Percentiles rank a stretch among this genome's conserved stretches.
Evolutionary conservation across 2,329 filamentous ascomycete species (phyloP).

Genomic region (Penicillium sp.): DNA sequence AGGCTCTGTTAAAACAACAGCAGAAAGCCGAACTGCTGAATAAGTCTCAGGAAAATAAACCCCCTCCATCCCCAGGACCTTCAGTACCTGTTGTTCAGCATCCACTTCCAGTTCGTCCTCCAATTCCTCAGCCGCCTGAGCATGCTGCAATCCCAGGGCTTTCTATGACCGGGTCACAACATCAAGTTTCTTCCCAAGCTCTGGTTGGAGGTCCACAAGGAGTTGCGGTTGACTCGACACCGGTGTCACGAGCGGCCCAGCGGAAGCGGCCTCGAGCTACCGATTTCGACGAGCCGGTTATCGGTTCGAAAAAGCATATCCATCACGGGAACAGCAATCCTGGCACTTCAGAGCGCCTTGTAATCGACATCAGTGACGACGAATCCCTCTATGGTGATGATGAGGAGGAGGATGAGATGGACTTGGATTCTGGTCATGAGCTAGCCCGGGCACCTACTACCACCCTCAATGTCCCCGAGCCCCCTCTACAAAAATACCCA

Average conservation of each 20-base stretch:
- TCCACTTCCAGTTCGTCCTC: conserved; percentile 40
- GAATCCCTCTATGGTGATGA: conserved; percentile 46
- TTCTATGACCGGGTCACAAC: conserved; percentile 44
- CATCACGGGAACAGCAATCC: conserved; percentile 49
- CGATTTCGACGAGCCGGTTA: conserved; percentile 62
- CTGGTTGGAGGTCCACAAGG: conserved; percentile 11
- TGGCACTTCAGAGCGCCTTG: conserved; percentile 58
- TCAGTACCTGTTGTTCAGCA: conserved; percentile 29
- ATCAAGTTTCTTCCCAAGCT: conserved; percentile 5
- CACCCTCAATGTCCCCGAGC: conserved; percentile 46
- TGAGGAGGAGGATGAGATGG: conserved; percentile 29
- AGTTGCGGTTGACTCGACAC: conserved; percentile 19
- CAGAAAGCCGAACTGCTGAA: conserved; percentile 26
- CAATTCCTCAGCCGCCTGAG: conserved; percentile 27
- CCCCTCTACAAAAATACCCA: conserved; percentile 40
- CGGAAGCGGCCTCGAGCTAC: conserved; percentile 65
- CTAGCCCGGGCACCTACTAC: conserved; percentile 26
- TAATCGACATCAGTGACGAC: conserved; percentile 83
- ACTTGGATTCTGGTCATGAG: conserved; percentile 30
- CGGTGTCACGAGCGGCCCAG: conserved; percentile 25
- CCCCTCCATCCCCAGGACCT: background rate
- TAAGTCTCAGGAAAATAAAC: too few species aligned
- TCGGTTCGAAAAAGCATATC: conserved; percentile 59
- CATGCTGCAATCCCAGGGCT: conserved; percentile 51
- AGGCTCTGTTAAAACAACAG: conserved; percentile 41